Evolutionary conservation across 2,329 filamentous ascomycete species (phyloP).

Genomic region (Stromatinia cepivora): DNA sequence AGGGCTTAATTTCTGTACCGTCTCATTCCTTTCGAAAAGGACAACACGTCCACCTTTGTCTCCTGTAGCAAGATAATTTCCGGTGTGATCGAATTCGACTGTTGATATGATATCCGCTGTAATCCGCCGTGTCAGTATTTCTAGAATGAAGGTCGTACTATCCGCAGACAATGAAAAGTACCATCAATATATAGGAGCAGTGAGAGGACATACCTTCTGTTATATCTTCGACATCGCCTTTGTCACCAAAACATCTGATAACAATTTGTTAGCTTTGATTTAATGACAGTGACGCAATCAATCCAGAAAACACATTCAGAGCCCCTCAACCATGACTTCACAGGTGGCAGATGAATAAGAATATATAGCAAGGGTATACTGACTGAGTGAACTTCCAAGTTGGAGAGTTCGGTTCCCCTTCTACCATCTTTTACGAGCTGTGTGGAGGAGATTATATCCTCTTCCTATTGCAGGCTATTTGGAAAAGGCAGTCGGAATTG

Average conservation of each 20-base stretch:
- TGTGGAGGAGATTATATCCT: constrained; percentile 38
- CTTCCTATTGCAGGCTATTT: constrained; percentile 30
- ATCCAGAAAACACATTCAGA: background rate
- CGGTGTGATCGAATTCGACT: constrained; percentile 87
- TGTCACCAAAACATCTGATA: constrained; percentile 94
- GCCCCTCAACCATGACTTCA: background rate
- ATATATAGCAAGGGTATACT: constrained; percentile 30
- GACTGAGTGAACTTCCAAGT: constrained; percentile 99
- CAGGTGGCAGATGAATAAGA: constrained; percentile 10
- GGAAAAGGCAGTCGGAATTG: constrained; percentile 16
- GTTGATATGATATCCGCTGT: constrained; percentile 88
- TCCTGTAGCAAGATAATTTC: constrained; percentile 86
- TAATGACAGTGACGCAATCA: constrained; percentile 17
- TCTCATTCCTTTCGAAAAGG: constrained; percentile 91
- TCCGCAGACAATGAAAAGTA: background rate
- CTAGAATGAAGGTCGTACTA: background rate
- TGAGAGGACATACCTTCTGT: constrained; percentile 40
- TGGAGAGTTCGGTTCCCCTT: constrained; percentile 88
- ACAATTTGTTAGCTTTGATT: constrained; percentile 33
- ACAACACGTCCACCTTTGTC: constrained; percentile 86
- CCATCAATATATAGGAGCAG: background rate
- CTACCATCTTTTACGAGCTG: constrained; percentile 75
- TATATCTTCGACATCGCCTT: constrained; percentile 84
- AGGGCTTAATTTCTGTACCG: constrained; percentile 55
- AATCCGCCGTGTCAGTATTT: constrained; percentile 30